Evolutionary conservation across 345 rosid species (phyloP).

Genomic region (Diplotaxis tenuifolia): DNA sequence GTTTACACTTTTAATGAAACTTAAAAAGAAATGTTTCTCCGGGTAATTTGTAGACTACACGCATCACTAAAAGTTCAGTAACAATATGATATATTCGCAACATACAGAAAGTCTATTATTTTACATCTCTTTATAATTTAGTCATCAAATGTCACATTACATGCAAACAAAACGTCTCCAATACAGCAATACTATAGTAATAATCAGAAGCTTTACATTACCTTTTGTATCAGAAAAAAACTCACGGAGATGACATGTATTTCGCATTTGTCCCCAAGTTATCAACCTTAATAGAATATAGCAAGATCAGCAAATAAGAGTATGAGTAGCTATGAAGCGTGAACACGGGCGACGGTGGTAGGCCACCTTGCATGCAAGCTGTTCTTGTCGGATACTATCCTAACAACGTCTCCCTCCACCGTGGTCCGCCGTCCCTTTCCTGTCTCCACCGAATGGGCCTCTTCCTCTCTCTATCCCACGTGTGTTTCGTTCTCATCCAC

Average conservation of each 20-base stretch:
- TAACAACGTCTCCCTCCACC: conserved; percentile 44
- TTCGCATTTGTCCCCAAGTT: not conserved
- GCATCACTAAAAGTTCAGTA: not conserved
- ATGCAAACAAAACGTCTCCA: not conserved
- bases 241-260: not conserved
- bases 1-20: conserved; percentile 27
- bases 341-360: conserved; percentile 41
- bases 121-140: not conserved
- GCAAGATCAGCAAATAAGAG: not conserved
- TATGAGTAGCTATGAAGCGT: conserved; percentile 21
- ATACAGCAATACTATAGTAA: not conserved
- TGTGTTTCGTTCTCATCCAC: conserved; percentile 38
- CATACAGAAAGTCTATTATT: not conserved
- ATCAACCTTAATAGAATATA: not conserved
- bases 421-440: conserved; percentile 41
- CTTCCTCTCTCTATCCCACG: conserved; percentile 31
- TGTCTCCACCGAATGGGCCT: conserved; percentile 40
- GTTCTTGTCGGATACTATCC: conserved; percentile 40
- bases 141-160: not conserved
- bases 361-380: conserved; percentile 43
- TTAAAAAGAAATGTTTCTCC: conserved; percentile 6
- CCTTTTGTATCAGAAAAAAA: not conserved
- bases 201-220: not conserved
- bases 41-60: conserved; percentile 1
- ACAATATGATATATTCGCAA: not conserved